Evolutionary conservation across 1,139 yeast species (phyloP), one percentile per base, ranked within the genome.

Genomic region (Kodamaea derodonti): DNA sequence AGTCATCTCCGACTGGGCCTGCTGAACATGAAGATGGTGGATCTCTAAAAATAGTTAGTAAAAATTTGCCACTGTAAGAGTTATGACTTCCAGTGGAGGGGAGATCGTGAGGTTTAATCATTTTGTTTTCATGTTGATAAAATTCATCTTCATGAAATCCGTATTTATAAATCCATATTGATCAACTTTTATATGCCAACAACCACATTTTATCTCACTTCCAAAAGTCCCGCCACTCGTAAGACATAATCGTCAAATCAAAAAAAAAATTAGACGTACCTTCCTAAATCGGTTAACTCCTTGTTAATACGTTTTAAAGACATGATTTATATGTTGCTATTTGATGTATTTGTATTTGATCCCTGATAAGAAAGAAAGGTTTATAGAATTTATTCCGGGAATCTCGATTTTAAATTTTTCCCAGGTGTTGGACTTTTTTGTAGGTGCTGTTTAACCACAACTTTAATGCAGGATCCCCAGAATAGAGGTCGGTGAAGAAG

Each of bases 1-100:
- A 73, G 59, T 87, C 95, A 55, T 92, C 97, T 37, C 97, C 97
- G 34, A 87, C 95, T 53, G 99, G 99, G 34, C 98, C 99, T 9
- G 98, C 98, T 27, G 97, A 88, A 68, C 98, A 94, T 33, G 97
- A 88, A 41, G 97, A 86, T 56, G 98, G 98, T 47, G 98, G 99
- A 62, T 92, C 99, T 76, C 95, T 86, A 31, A 41, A 27, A 27
- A n/a, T n/a, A 33, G 14, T 18, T 26, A 38, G 67, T 63, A 18
- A n/a, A n/a, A n/a, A n/a, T n/a, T n/a, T n/a, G n/a, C n/a, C n/a
- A n/a, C n/a, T n/a, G n/a, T n/a, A n/a, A n/a, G n/a, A n/a, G n/a
- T n/a, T n/a, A n/a, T n/a, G n/a, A n/a, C n/a, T n/a, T n/a, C n/a
- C n/a, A n/a, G n/a, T n/a, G n/a, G n/a, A n/a, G n/a, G n/a, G n/a